Percentiles rank a stretch among this genome's conserved stretches.
Evolutionary conservation across 2,329 filamentous ascomycete genomes (phyloP).

Genomic region (Zymoseptoria tritici): DNA sequence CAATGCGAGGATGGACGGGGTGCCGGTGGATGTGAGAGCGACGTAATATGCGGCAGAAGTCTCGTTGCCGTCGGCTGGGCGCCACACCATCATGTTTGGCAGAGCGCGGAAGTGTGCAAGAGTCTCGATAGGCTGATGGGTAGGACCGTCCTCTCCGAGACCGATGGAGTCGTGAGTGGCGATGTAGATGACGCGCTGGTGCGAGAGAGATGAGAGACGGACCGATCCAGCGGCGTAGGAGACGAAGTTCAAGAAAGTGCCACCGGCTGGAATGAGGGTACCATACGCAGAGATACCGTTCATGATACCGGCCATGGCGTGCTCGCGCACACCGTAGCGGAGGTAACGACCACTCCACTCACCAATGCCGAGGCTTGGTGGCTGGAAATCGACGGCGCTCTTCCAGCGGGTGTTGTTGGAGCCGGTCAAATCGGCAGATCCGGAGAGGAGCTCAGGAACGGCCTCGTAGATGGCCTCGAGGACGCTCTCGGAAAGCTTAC

Average conservation of each 20-base stretch:
- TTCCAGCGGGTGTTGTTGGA: conserved; percentile 99
- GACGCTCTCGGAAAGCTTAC: conserved; percentile 93
- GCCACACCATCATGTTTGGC: conserved; percentile 99
- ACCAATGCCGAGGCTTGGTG: conserved; percentile 74
- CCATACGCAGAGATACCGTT: conserved; percentile 95
- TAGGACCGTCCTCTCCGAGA: conserved; percentile 96
- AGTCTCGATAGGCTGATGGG: conserved; percentile 98
- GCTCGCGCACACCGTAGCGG: conserved; percentile 86
- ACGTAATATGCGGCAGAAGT: conserved; percentile 96
- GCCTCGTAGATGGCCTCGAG: conserved; percentile 76
- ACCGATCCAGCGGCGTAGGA: conserved; percentile 94
- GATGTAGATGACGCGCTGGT: conserved; percentile 86
- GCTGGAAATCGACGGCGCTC: conserved; percentile 94
- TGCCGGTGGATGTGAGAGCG: conserved; percentile 79
- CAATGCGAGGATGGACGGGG: conserved; percentile 86
- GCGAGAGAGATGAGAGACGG: conserved; percentile 86
- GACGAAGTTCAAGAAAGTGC: conserved; percentile 99
- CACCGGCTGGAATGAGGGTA: conserved; percentile 84
- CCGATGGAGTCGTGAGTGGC: conserved; percentile 99
- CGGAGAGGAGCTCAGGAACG: conserved; percentile 86
- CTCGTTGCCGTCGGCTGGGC: conserved; percentile 97
- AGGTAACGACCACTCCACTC: conserved; percentile 88
- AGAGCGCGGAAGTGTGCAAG: conserved; percentile 96
- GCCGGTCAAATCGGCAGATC: conserved; percentile 94
- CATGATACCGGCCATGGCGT: conserved; percentile 86